Base-by-base conservation (phyloP, 1,139 yeast genomes). In the Blastobotrys arbuscula region DNA sequence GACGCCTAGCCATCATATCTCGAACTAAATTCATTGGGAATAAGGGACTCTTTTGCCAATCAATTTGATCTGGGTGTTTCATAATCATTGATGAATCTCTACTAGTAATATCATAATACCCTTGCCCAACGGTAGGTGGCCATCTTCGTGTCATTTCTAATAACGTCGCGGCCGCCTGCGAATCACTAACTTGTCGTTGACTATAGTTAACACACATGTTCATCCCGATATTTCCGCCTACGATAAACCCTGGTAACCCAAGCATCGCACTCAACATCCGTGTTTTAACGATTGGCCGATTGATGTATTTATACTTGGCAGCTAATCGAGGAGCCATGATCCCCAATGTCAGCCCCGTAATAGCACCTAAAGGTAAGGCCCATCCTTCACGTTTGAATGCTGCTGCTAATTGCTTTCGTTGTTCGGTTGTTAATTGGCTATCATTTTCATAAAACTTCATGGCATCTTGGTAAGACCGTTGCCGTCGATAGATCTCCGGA, bases 71-170 rank as follows among this genome's bases (percentile, higher is more conserved):
- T 4, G 68, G 68, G 46, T 62, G 58, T 28, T 52, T 48, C 64
- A 64, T 59, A 31, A 54, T 54, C 39, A 54, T 47, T n/a, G 55
- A 46, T 1, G 58, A 56, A 39, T 55, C 56, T 34, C 49, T 38
- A 4, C 62, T 55, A 1, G 64, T 61, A 35, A 53, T 39, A 13
- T 50, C 42, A 46, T 56, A 64, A 53, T 64, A 64, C 9, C 58
- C 54, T 16, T 53, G 26, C 6, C 66, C 67, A 28, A 64, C 47
- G 24, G 60, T 61, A 0, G 67, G 63, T 3, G 67, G 66, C 37
- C 53, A 57, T 19, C 23, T 20, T 8, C 47, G 33, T 35, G 45
- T 16, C 45, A 34, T 55, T 46, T 23, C 44, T 40, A 63, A 44
- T 10, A 56, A 45, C n/a, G 45, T 43, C 44, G 53, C 59, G 12